A percentile compares a stretch with the other conserved stretches of the same genome.
Evolutionary conservation across 352 stramenopile species (phyloP).

Genomic region (Globisporangium paddicum): DNA sequence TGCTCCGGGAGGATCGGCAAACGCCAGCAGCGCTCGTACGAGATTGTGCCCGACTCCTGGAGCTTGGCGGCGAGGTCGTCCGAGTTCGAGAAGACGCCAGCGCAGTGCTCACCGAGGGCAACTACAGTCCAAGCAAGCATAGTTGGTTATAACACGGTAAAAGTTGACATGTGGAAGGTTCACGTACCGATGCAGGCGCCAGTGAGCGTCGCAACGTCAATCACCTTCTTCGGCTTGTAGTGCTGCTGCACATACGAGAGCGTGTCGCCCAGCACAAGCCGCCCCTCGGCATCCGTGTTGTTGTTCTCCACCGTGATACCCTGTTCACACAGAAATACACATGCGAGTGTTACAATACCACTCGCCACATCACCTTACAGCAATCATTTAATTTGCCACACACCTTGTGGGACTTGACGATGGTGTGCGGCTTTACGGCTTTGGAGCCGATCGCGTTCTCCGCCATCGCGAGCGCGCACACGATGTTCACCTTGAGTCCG

Average conservation of each 20-base stretch:
- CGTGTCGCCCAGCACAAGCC: constrained; percentile 88
- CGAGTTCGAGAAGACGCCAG: constrained; percentile 91
- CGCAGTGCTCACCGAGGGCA: constrained; percentile 84
- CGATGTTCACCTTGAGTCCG: constrained; percentile 77
- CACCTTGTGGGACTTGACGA: constrained; percentile 86
- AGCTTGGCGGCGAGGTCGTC: constrained; percentile 76
- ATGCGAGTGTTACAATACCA: neutral
- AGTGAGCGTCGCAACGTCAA: constrained; percentile 94
- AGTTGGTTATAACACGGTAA: too few relatives aligned
- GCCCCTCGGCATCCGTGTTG: constrained; percentile 92
- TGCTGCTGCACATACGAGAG: constrained; percentile 87
- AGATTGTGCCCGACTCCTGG: constrained; percentile 45
- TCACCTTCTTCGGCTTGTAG: constrained; percentile 89
- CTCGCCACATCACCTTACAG: too few relatives aligned
- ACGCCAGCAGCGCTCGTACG: constrained; percentile 86
- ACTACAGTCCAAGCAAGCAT: constrained; percentile 31
- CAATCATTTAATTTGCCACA: too few relatives aligned
- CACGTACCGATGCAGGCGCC: constrained; percentile 77
- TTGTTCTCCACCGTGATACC: constrained; percentile 90
- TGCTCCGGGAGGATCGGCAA: constrained; percentile 87
- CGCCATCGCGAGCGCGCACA: constrained; percentile 68
- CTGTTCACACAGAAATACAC: constrained; percentile 5
- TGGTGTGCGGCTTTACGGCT: constrained; percentile 82
- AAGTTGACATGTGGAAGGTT: neutral
- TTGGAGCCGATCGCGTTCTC: constrained; percentile 87